Base-by-base conservation (phyloP, 805 yeast genomes). In the Lachancea dasiensis region DNA sequence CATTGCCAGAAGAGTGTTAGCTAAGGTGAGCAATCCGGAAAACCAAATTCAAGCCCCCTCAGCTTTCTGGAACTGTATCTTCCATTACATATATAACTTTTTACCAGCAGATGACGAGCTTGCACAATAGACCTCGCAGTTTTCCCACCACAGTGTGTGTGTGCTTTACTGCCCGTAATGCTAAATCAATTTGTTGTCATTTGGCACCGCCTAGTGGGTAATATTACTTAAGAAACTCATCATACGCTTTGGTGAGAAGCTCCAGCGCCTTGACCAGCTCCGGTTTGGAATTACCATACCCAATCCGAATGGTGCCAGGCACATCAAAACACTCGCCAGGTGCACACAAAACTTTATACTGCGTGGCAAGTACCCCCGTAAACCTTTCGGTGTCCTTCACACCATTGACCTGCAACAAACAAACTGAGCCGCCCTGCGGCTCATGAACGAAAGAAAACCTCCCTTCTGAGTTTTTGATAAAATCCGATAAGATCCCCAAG, bases 351-450 rank as follows among this genome's bases (percentile, higher is more conserved):
- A 66, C 58, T 11, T 49, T 44, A 44, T 61, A 46, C 18, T 61
- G 44, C 6, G 49, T 56, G 5, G 70, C 70, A 25, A 74, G 49
- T 6, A 57, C 63, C 6, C 38, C 42, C 14, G 68, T 60, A 40
- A 74, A 50, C 6, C 52, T 45, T 24, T 43, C 45, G 4, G 75
- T 62, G 33, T 64, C 49, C 14, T 43, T 25, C 2, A 50, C 47
- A 6, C 55, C 56, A 19, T 55, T 54, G 11, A 71, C 47, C 34
- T 59, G 59, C 7, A 73, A 41, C 34, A 73, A 64, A 24, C 72
- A 62, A 2, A 75, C 71, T 2, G 73, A 58, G 4, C 78, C 79
- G 6, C 69, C 76, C 27, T 49, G 46, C 1, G 79, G 79, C 19
- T 46, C 34, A 6, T 33, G 51, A n/a, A 65, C 64, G 63, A 67